A percentile compares a stretch with the other conserved stretches of the same genome.
phyloP scores from a whole-genome alignment of 345 rosid genomes.

The Citrus unshiu region DNA sequence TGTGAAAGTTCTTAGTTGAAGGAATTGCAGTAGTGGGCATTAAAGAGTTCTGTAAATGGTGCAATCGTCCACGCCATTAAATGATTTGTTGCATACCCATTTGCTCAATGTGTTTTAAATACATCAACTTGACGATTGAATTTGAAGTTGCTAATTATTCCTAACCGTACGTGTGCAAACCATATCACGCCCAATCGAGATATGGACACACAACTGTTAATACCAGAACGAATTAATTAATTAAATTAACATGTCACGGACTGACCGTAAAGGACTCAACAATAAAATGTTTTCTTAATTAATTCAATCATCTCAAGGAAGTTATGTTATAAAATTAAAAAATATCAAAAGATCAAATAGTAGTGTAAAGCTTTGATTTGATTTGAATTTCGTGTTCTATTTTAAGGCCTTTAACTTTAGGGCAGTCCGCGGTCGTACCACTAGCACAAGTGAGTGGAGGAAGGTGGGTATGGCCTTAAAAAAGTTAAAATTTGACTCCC shows the following conservation, averaged over 20 bases:
- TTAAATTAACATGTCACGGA: neutral
- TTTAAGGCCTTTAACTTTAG: neutral
- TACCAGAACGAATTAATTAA: neutral
- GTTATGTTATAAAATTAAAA: neutral
- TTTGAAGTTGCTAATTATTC: too few relatives aligned
- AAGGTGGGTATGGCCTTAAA: constrained; percentile 3
- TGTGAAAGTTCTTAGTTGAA: too few relatives aligned
- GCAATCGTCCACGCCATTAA: neutral
- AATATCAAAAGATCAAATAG: too few relatives aligned
- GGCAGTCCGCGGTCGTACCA: neutral
- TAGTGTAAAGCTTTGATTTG: neutral
- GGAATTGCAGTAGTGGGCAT: too few relatives aligned
- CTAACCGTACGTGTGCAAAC: neutral
- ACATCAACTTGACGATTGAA: neutral
- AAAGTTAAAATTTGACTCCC: constrained; percentile 3
- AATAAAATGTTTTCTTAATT: neutral
- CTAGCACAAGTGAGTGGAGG: constrained; percentile 1
- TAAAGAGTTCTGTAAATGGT: too few relatives aligned
- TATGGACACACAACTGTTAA: neutral
- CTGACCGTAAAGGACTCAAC: neutral
- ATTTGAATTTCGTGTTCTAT: neutral
- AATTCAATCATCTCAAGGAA: neutral
- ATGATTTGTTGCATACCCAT: neutral
- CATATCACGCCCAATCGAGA: neutral
- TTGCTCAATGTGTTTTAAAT: neutral